Evolutionary conservation across 176 grass and related monocot species (phyloP), one percentile per base, ranked within the genome.

Genomic region (Oryza australiensis): DNA sequence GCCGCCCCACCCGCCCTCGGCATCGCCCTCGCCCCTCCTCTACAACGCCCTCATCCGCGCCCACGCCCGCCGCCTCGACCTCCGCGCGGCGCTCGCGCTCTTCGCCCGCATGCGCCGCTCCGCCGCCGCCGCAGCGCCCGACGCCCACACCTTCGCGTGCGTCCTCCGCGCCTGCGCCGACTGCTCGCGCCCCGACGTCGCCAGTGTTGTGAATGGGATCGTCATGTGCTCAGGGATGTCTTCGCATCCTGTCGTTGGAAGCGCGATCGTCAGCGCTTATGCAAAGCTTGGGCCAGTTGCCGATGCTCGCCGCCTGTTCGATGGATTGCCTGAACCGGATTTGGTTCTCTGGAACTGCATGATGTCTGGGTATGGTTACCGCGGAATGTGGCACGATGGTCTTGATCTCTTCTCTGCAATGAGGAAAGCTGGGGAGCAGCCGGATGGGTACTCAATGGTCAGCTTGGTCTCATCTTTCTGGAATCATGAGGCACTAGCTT

Each of bases 101-200:
- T 91, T 94, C 84, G 41, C 65, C 5, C 66, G 28, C 51, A 86
- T 94, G 84, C 89, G 81, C 9, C 77, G 55, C 72, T 84, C 84
- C 67, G 14, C 83, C 66, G 18, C 33, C 64, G 64, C 81, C 3
- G 18, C n/a, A n/a, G n/a, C 18, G 18, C 89, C 92, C 32, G 92
- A 91, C 29, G 81, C 81, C 20, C 83, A 79, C 81, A 91, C 89
- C 81, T 94, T 91, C 81, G 89, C 89, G 63, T 94, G 92, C 74
- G 41, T 87, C 68, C 37, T 94, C 81, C 92, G 92, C 57, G 68
- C 87, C 20, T 94, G 84, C 84, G 81, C 87, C 3, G 92, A 91
- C 22, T 82, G 42, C 77, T 76, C 81, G 14, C 62, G 83, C 49
- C 80, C 51, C 35, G 62, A 24, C 12, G 74, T 55, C 7, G 69